Evolutionary conservation across 2,329 filamentous ascomycete species (phyloP), one percentile per base, ranked within the genome.

Genomic region (Cercospora sp.): DNA sequence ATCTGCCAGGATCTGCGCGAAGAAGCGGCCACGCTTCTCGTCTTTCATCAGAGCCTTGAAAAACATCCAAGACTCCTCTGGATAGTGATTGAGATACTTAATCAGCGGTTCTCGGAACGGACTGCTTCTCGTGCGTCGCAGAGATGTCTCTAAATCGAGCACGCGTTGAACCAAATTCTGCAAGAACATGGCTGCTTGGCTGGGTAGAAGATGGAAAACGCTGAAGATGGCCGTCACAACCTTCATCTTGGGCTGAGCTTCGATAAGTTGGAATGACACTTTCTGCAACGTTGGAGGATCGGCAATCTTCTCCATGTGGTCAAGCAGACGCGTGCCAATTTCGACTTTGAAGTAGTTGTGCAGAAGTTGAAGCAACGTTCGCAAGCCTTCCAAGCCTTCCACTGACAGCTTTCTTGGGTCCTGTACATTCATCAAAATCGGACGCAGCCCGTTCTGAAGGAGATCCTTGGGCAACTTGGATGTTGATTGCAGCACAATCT

Each of bases 281-380:
- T 94, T 92, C 78, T 98, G 94, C 72, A 98, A 83, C 13, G 89
- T 86, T 62, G 84, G 86, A 2, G 91, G 87, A 67, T 97, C 93
- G 1, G 94, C 94, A 71, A 99, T 93, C 10, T 90, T 87, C 77
- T 94, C 94, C 80, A 97, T 91, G 75, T 99, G 95, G 71, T 98
- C 94, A 9, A 99, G 84, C n/a, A 99, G 82, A 26, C 95, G 88
- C 23, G 92, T 88, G 6, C 95, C 96, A 64, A 99, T 99, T 78
- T 99, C 95, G 0, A 98, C 94, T 80, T 99, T 99, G 81, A 99
- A 99, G 79, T 99, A 99, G 68, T 95, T 98, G 0, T 94, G 99
- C 18, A 99, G 84, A 1, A 99, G 85, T 71, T 95, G 94, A 68
- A 99, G 81, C 1, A 99, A 85, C 45, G 94, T 89, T 18, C 94